Percentiles rank a stretch among this genome's conserved stretches.
These are phyloP conservation scores for Yarrowia porcina DNA, from an alignment of 805 yeast species.

Conservation along the genomic window DNA sequence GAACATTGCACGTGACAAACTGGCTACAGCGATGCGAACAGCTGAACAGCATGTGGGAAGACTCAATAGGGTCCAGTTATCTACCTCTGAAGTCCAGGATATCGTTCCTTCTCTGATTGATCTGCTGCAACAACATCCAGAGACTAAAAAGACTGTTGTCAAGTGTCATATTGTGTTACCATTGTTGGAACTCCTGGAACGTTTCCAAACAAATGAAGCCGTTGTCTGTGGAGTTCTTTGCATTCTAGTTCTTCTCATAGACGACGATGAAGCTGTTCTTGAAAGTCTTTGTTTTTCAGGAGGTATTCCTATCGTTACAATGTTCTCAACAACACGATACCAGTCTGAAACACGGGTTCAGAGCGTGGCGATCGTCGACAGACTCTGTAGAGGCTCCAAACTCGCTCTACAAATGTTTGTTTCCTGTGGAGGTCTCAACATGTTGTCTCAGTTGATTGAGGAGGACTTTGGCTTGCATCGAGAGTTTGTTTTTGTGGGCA, in stretches of 20 bases:
- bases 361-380: slow-evolving; percentile 31
- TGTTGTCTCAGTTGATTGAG: slow-evolving; percentile 46
- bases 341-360: slow-evolving; percentile 28
- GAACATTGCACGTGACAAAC: slow-evolving; percentile 27
- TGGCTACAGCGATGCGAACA: slow-evolving; percentile 22
- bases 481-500: slow-evolving; percentile 44
- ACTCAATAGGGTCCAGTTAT: neutral
- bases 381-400: slow-evolving; percentile 35
- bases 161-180: slow-evolving; percentile 32
- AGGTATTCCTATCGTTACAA: slow-evolving; percentile 32
- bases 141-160: slow-evolving; percentile 28
- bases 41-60: slow-evolving; percentile 5
- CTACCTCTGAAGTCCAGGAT: slow-evolving; percentile 7
- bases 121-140: slow-evolving; percentile 26
- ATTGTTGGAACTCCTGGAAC: slow-evolving; percentile 30
- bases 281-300: slow-evolving; percentile 33
- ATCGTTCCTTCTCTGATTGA: neutral
- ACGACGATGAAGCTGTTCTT: slow-evolving; percentile 26
- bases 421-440: slow-evolving; percentile 47
- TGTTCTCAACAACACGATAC: slow-evolving; percentile 28
- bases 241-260: slow-evolving; percentile 5
- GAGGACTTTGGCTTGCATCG: slow-evolving; percentile 46
- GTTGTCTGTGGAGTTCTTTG: neutral
- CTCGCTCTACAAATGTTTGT: slow-evolving; percentile 46
- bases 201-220: slow-evolving; percentile 15